These are phyloP conservation scores for Canavalia ensiformis DNA, from an alignment of 306 rosid genomes.

Conservation along the genomic window DNA sequence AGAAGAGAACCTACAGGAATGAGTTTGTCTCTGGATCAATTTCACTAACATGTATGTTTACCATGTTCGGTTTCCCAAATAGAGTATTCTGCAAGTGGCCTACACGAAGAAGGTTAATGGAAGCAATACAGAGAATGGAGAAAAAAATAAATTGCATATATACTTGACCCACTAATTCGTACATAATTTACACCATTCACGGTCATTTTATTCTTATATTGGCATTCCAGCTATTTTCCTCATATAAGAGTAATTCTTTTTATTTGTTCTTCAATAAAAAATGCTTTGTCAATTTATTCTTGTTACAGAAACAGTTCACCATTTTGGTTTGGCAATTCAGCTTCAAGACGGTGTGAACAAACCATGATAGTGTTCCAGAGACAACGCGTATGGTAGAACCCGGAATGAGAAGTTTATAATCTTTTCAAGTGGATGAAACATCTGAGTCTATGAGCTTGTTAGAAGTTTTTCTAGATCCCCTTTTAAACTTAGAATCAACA, in stretches of 20 bases:
- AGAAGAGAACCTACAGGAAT: constrained; percentile 29
- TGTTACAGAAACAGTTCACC: constrained; percentile 55
- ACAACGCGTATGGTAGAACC: constrained; percentile 74
- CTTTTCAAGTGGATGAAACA: constrained; percentile 46
- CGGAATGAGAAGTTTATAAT: constrained; percentile 48
- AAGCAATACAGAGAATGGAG: constrained; percentile 17
- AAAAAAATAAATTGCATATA: not conserved
- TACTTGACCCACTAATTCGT: not conserved
- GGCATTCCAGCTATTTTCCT: constrained; percentile 20
- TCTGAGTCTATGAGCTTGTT: constrained; percentile 40
- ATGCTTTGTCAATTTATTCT: constrained; percentile 25
- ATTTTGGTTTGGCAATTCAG: constrained; percentile 71
- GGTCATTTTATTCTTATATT: constrained; percentile 5
- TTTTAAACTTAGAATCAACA: constrained; percentile 61
- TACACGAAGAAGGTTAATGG: constrained; percentile 59
- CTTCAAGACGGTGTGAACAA: constrained; percentile 73
- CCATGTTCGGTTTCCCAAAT: constrained; percentile 85
- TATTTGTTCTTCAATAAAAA: not conserved
- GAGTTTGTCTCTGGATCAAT: constrained; percentile 56
- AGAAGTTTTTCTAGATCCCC: constrained; percentile 53
- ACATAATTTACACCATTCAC: constrained; percentile 22
- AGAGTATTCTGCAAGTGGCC: constrained; percentile 78
- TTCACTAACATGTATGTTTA: constrained; percentile 66
- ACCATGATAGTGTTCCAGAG: constrained; percentile 77
- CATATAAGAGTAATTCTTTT: not conserved